These are phyloP conservation scores for Alternaria angustiovoidea DNA, from an alignment of 2,329 filamentous ascomycete species.

Conservation along the genomic window DNA sequence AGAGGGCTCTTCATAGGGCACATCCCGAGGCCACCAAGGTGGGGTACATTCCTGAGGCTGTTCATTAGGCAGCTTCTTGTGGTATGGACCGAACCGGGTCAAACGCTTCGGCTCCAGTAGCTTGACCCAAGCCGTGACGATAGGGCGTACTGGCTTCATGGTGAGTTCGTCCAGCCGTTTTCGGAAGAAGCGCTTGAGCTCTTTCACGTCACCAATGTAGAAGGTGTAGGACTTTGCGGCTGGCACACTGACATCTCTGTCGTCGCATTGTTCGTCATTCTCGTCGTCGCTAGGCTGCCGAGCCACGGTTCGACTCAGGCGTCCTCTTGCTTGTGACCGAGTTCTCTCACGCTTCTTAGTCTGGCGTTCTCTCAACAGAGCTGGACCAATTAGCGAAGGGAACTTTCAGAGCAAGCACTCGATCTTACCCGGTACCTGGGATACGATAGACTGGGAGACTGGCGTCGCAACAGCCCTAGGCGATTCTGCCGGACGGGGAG, in stretches of 20 bases:
- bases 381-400: conserved; percentile 17
- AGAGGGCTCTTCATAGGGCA: conserved; percentile 44
- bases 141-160: conserved; percentile 42
- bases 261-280: background rate
- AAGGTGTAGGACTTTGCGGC: conserved; percentile 27
- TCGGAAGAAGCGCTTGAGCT: conserved; percentile 32
- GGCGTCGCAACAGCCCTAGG: background rate
- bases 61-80: conserved; percentile 27
- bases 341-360: conserved; percentile 25
- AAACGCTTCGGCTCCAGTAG: conserved; percentile 37
- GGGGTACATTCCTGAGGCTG: conserved; percentile 24
- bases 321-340: conserved; percentile 17
- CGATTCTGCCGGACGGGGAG: background rate
- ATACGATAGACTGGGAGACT: background rate
- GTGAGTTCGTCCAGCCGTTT: conserved; percentile 41
- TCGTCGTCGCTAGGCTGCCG: conserved; percentile 10
- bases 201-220: conserved; percentile 37
- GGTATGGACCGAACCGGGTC: conserved; percentile 36
- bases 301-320: background rate
- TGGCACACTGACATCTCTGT: conserved; percentile 12
- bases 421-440: conserved; percentile 18
- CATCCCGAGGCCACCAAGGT: conserved; percentile 42
- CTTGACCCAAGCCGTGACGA: conserved; percentile 46
- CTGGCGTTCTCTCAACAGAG: background rate
- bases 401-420: background rate